Evolutionary conservation across 2,329 filamentous ascomycete species (phyloP).

Genomic region (Aspergillus spinulosporus): DNA sequence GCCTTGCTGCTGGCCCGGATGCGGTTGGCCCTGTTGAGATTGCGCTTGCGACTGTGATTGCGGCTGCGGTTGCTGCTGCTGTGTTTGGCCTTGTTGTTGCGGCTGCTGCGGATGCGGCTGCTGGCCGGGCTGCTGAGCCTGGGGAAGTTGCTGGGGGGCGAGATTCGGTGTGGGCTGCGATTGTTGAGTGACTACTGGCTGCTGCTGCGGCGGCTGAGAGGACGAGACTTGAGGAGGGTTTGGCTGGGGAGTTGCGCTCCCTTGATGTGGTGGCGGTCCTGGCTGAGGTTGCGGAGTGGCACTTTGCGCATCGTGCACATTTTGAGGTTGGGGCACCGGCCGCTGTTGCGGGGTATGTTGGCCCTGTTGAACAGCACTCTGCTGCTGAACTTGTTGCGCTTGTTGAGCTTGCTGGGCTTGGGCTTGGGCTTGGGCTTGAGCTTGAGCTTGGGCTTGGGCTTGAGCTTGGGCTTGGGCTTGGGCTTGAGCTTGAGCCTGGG

Average conservation of each 20-base stretch:
- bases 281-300: constrained; percentile 48
- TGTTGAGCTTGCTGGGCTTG: constrained; percentile 34
- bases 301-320: constrained; percentile 43
- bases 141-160: constrained; percentile 40
- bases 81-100: constrained; percentile 30
- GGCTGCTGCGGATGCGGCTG: constrained; percentile 36
- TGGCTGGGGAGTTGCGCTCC: constrained; percentile 41
- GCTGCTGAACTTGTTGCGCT: constrained; percentile 34
- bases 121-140: constrained; percentile 36
- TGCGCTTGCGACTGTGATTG: constrained; percentile 34
- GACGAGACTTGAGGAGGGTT: constrained; percentile 34
- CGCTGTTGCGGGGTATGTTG: constrained; percentile 46
- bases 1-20: constrained; percentile 39
- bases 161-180: constrained; percentile 39
- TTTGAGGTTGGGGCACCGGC: constrained; percentile 43
- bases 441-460: constrained; percentile 29
- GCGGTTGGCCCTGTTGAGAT: constrained; percentile 32
- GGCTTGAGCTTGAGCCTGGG: constrained; percentile 28
- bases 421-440: constrained; percentile 26
- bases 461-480: constrained; percentile 34
- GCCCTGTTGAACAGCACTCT: constrained; percentile 34
- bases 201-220: constrained; percentile 38
- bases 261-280: constrained; percentile 40
- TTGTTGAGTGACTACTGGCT: constrained; percentile 38
- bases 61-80: constrained; percentile 28